phyloP scores from a whole-genome alignment of 164 flowering plant species.

The Stephania cephalantha region DNA sequence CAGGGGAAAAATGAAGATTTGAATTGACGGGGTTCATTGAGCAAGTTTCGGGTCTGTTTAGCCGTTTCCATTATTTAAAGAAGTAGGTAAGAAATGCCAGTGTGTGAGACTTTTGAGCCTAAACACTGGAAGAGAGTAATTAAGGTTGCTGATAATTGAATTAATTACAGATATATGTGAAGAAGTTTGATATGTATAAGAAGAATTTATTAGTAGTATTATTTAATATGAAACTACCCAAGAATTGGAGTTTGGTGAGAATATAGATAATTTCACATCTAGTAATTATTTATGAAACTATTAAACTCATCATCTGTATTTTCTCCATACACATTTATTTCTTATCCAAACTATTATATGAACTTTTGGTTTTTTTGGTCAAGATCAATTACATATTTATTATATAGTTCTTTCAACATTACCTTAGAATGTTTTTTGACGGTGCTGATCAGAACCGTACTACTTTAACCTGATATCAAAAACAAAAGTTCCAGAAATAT shows the following conservation, averaged over 20 bases:
- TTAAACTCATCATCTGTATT: too few species aligned
- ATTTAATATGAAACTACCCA: not conserved
- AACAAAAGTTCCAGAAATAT: too few species aligned
- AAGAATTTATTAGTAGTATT: not conserved
- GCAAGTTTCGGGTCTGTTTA: not conserved
- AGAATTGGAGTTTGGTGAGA: not conserved
- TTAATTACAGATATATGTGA: not conserved
- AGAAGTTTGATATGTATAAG: not conserved
- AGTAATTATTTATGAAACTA: not conserved
- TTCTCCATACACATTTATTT: too few species aligned
- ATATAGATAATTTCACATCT: not conserved
- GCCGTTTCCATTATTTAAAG: not conserved
- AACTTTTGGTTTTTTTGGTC: too few species aligned
- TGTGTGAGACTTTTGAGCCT: not conserved
- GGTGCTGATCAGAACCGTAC: too few species aligned
- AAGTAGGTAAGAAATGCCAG: conserved; percentile 1
- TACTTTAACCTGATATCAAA: too few species aligned
- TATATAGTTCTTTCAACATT: too few species aligned
- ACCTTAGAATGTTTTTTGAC: too few species aligned
- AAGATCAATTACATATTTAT: too few species aligned
- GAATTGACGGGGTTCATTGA: not conserved
- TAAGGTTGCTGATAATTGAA: not conserved
- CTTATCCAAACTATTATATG: too few species aligned
- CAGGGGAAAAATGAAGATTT: too few species aligned
- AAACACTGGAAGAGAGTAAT: not conserved